Evolutionary conservation across 306 rosid genomes (phyloP).

Genomic region (Pyrus betulifolia): DNA sequence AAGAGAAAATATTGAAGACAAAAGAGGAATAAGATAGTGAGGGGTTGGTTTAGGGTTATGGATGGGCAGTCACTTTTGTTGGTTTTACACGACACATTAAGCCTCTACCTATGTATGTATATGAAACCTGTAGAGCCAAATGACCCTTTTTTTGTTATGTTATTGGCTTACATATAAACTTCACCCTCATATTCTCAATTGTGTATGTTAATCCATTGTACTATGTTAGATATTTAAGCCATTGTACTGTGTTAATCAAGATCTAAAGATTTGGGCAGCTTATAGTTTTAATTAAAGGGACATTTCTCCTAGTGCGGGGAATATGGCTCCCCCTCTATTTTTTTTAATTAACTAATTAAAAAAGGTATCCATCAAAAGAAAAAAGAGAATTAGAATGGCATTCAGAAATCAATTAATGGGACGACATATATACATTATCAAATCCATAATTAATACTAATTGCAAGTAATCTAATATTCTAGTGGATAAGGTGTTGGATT

Average conservation of each 20-base stretch:
- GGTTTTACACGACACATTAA: conserved; percentile 86
- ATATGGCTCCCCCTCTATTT: background rate
- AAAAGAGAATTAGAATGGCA: background rate
- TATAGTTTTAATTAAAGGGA: conserved; percentile 52
- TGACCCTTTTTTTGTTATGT: conserved; percentile 15
- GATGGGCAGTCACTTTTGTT: conserved; percentile 99
- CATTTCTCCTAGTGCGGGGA: conserved; percentile 46
- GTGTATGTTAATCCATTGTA: background rate
- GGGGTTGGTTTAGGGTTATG: conserved; percentile 93
- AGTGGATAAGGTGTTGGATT: too few relatives aligned
- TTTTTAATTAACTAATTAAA: conserved; percentile 18
- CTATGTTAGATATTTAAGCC: background rate
- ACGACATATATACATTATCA: background rate
- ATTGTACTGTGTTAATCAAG: conserved; percentile 26
- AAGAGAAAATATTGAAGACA: background rate
- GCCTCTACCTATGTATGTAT: conserved; percentile 18
- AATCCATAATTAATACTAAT: too few relatives aligned
- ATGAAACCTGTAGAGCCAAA: conserved; percentile 7
- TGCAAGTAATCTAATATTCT: too few relatives aligned
- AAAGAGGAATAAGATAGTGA: conserved; percentile 26
- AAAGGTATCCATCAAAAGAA: background rate
- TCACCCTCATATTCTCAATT: conserved; percentile 16
- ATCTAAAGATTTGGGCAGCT: conserved; percentile 17
- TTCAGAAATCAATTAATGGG: background rate
- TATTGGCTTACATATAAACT: conserved; percentile 6